Conservation (phyloP, 2,329 filamentous ascomycete genomes). For the Trichoderma afroharzianum region DNA sequence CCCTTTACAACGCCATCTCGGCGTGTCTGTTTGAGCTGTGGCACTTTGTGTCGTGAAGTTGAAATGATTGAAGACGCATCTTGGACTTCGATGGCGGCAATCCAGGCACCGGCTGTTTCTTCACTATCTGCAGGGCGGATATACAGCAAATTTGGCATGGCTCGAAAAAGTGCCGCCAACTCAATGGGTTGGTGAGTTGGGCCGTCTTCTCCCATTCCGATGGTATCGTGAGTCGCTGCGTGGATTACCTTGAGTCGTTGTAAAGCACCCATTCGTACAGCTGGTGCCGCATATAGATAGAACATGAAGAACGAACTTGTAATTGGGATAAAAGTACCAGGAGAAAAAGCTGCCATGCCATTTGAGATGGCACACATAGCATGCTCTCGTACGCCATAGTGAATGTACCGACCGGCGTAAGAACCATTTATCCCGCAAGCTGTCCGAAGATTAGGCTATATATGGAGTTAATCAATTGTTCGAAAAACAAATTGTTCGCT, state of each 20-base stretch:
- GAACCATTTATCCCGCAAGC: neutral
- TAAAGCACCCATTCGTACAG: constrained; percentile 58
- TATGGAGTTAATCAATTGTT: neutral
- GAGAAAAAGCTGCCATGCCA: constrained; percentile 56
- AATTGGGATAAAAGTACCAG: constrained; percentile 53
- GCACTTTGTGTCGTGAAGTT: constrained; percentile 39
- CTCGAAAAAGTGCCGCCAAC: constrained; percentile 53
- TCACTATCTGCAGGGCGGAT: constrained; percentile 58
- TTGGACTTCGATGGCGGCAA: constrained; percentile 41
- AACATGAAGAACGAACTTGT: constrained; percentile 63
- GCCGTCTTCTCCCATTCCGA: constrained; percentile 58
- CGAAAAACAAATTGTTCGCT: rapidly evolving
- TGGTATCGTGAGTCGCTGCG: constrained; percentile 58
- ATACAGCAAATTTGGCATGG: constrained; percentile 61
- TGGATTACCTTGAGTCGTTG: constrained; percentile 55
- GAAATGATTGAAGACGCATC: constrained; percentile 47
- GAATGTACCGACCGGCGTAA: constrained; percentile 53
- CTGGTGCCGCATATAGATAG: constrained; percentile 50
- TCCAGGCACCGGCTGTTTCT: constrained; percentile 54
- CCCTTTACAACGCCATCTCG: constrained; percentile 42
- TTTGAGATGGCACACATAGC: constrained; percentile 58
- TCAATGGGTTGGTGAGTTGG: constrained; percentile 62
- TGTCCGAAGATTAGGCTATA: neutral
- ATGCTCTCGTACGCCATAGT: constrained; percentile 59
- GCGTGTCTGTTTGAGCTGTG: constrained; percentile 25